Conservation (phyloP, 805 yeast genomes). For the Kodamaea neixiangensis region DNA sequence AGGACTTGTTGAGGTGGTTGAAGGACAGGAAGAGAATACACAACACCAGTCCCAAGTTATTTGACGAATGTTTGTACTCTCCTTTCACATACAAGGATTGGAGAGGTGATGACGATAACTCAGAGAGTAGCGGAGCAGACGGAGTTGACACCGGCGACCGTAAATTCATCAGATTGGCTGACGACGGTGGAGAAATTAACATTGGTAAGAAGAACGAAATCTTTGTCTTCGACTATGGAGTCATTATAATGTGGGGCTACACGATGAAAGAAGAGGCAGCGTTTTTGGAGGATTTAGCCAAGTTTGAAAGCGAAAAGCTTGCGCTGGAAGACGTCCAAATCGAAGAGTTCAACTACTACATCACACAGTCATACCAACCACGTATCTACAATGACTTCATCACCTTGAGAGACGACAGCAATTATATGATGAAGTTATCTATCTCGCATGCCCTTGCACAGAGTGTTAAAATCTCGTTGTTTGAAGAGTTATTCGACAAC, state of each 20-base stretch:
- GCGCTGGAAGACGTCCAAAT: constrained; percentile 90
- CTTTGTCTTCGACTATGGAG: constrained; percentile 94
- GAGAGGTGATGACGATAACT: constrained; percentile 50
- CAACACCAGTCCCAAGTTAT: constrained; percentile 79
- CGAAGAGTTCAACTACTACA: constrained; percentile 93
- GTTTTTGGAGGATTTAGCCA: constrained; percentile 81
- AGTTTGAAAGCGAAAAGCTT: constrained; percentile 87
- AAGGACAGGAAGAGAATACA: constrained; percentile 72
- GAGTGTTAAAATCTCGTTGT: constrained; percentile 89
- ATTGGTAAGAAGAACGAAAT: constrained; percentile 80
- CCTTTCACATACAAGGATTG: constrained; percentile 84
- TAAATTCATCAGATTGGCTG: constrained; percentile 69
- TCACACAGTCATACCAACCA: constrained; percentile 93
- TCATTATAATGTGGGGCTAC: constrained; percentile 97
- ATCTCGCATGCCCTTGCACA: constrained; percentile 96
- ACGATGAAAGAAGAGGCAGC: constrained; percentile 79
- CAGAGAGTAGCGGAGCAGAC: constrained; percentile 3
- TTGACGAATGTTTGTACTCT: constrained; percentile 93
- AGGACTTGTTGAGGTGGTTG: constrained; percentile 82
- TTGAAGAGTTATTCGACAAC: constrained; percentile 94
- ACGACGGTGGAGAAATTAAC: constrained; percentile 94
- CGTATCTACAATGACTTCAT: constrained; percentile 94
- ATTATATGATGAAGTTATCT: constrained; percentile 88
- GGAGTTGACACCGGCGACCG: constrained; percentile 14
- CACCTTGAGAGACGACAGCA: constrained; percentile 83